Conservation (phyloP, 352 stramenopile species). For the Pseudoperonospora humuli region DNA sequence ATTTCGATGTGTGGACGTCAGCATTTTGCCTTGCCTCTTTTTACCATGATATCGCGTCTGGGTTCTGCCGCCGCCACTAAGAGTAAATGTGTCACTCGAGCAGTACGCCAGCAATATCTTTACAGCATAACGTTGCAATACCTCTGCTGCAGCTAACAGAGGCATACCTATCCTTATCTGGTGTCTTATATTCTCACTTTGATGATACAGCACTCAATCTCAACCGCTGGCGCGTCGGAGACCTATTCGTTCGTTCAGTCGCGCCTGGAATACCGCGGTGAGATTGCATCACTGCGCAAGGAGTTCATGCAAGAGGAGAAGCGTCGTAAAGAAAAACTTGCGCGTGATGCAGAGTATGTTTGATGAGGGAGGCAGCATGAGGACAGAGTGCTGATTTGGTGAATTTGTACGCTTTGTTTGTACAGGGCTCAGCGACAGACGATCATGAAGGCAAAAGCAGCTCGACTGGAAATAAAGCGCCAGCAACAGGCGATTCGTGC, state of each 20-base stretch:
- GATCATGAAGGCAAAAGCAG: slow-evolving; percentile 84
- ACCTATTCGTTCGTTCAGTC: slow-evolving; percentile 72
- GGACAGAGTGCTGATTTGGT: not conserved
- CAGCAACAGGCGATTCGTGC: slow-evolving; percentile 80
- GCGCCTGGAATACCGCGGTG: slow-evolving; percentile 55
- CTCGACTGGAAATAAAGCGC: slow-evolving; percentile 81
- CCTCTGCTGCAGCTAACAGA: not conserved
- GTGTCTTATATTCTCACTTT: slow-evolving; percentile 4
- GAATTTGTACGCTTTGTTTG: not conserved
- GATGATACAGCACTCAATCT: slow-evolving; percentile 33
- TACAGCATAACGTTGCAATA: not conserved
- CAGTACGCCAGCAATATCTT: too few species aligned
- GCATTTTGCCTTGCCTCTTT: too few species aligned
- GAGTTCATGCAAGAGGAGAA: slow-evolving; percentile 69
- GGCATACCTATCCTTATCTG: too few species aligned
- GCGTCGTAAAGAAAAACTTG: slow-evolving; percentile 67
- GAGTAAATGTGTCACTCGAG: too few species aligned
- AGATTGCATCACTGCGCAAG: slow-evolving; percentile 60
- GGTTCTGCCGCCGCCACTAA: too few species aligned
- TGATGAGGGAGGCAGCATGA: not conserved
- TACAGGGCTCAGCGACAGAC: slow-evolving; percentile 61
- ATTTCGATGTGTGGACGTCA: too few species aligned
- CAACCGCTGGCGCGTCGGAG: slow-evolving; percentile 19
- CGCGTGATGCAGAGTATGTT: slow-evolving; percentile 75
- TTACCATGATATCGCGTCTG: too few species aligned